Percentiles rank a stretch among this genome's conserved stretches.
Evolutionary conservation across 2,329 filamentous ascomycete species (phyloP).

Genomic region (Sporothrix brasiliensis): DNA sequence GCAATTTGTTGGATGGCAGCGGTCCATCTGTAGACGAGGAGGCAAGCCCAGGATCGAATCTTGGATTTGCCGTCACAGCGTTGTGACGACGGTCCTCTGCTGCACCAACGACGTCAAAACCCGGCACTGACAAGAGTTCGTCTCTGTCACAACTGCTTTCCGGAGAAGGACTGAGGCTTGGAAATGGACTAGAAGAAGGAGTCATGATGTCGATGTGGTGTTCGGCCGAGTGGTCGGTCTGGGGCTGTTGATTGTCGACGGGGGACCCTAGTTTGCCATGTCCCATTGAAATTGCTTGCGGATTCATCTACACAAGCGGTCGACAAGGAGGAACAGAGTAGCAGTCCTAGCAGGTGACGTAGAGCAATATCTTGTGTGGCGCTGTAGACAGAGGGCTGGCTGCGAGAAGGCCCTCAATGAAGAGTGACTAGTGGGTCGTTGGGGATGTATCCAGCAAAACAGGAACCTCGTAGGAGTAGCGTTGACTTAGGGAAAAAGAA

Average conservation of each 20-base stretch:
- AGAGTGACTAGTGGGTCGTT: not conserved
- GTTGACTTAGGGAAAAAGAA: not conserved
- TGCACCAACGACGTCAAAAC: not conserved
- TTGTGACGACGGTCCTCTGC: not conserved
- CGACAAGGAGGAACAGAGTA: too few relatives aligned
- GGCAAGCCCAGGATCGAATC: not conserved
- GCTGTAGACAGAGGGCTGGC: not conserved
- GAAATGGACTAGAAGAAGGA: conserved; percentile 31
- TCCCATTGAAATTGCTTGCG: not conserved
- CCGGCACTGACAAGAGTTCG: not conserved
- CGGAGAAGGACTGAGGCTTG: conserved; percentile 33
- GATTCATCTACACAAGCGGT: not conserved
- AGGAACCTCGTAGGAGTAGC: conserved; percentile 1
- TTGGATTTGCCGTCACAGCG: not conserved
- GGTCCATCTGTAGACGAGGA: not conserved
- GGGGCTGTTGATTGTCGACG: conserved; percentile 6
- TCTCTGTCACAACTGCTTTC: not conserved
- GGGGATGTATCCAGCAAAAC: not conserved
- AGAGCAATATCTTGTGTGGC: not conserved
- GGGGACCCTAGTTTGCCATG: conserved; percentile 21
- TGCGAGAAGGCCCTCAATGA: not conserved
- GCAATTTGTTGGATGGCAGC: not conserved
- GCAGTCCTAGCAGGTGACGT: not conserved
- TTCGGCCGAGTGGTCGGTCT: not conserved
- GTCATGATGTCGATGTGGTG: not conserved